Percentiles rank a stretch among this genome's conserved stretches.
These are phyloP conservation scores for Sclerotinia minor DNA, from an alignment of 2,329 filamentous ascomycete genomes.

Conservation along the genomic window DNA sequence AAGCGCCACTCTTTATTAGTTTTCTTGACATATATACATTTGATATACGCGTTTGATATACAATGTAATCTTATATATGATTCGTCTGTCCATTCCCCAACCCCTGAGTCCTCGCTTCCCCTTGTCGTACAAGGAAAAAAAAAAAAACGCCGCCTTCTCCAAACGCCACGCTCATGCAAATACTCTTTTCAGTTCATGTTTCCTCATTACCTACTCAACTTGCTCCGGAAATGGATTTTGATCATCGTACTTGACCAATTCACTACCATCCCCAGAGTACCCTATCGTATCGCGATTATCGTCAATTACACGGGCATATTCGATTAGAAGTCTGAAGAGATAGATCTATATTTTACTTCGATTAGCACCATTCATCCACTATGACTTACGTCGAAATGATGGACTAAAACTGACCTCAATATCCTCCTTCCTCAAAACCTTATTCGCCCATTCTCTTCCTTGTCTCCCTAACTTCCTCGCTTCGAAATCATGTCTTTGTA, in stretches of 20 bases:
- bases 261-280: conserved; percentile 41
- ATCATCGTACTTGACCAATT: conserved; percentile 39
- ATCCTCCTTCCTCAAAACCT: conserved; percentile 69
- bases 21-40: conserved; percentile 1
- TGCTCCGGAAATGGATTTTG: conserved; percentile 32
- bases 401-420: conserved; percentile 60
- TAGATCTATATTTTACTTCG: conserved; percentile 47
- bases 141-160: neutral
- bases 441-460: conserved; percentile 70
- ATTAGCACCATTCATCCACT: neutral
- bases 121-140: neutral
- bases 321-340: conserved; percentile 65
- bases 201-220: conserved; percentile 22
- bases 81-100: neutral
- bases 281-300: conserved; percentile 43
- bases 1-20: neutral
- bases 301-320: conserved; percentile 53
- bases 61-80: no score
- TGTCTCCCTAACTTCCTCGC: conserved; percentile 64
- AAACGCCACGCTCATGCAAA: conserved; percentile 13
- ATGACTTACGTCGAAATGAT: neutral
- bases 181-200: neutral
- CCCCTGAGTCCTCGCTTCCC: neutral
- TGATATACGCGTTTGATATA: neutral
- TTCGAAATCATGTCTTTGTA: conserved; percentile 50